Evolutionary conservation across 805 yeast species (phyloP), one percentile per base, ranked within the genome.

Genomic region (Zygosaccharomyces pseudorouxii): DNA sequence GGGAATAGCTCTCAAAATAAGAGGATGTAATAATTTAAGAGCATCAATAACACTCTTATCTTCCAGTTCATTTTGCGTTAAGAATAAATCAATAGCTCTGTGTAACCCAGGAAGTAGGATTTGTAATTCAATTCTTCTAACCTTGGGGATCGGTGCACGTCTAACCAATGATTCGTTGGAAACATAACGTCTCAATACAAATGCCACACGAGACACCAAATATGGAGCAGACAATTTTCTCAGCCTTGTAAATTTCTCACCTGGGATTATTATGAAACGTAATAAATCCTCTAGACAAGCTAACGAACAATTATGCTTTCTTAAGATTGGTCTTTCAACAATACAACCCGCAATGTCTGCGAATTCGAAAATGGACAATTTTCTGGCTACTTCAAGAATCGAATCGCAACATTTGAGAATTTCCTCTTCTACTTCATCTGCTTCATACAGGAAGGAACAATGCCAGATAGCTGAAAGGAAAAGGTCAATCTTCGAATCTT

Each of bases 311-410:
- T 62, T 52, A 10, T 69, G 68, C 49, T 84, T 78, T 1, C 76
- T 64, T 19, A 74, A 63, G 9, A 71, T 58, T 1, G 55, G 56
- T 0, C 82, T 63, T 2, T 77, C 75, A 33, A 74, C 74, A 0
- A 92, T 84, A 0, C 86, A 74, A 0, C 93, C 93, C 56, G 75
- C 79, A n/a, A 76, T 69, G 7, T 73, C 73, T 8, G 73, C 75
- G 47, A 77, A 73, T 11, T 74, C 67, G 49, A 76, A 76, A 1
- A 59, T 48, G 2, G 74, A 62, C 3, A 82, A 56, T 9, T 57
- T 61, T 9, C 61, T 52, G 2, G 78, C 63, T 4, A 77, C 67
- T 10, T 70, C 72, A 3, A 61, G 58, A 3, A 75, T 64, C 1
- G 61, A 49, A 2, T 59, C 61, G 19, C 59, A 54, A 25, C 47